Percentiles rank a stretch among this genome's conserved stretches.
These are phyloP conservation scores for Eucommia ulmoides DNA, from an alignment of 257 asterid species.

Conservation along the genomic window DNA sequence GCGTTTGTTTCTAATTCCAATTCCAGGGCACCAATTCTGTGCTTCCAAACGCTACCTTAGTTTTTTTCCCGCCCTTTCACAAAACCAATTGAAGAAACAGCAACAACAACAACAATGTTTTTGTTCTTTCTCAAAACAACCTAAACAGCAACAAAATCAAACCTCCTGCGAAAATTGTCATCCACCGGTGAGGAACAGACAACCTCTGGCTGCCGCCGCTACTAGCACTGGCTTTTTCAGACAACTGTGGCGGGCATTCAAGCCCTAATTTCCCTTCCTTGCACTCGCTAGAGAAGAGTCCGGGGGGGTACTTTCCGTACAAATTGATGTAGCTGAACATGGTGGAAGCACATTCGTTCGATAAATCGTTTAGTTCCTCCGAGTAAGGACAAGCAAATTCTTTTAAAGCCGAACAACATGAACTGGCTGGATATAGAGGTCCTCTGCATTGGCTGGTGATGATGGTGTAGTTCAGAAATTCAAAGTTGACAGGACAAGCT, in stretches of 20 bases:
- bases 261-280: slow-evolving; percentile 25
- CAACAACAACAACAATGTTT: background rate
- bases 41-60: too few relatives aligned
- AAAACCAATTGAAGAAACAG: too few relatives aligned
- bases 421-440: slow-evolving; percentile 17
- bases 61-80: too few relatives aligned
- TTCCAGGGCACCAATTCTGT: too few relatives aligned
- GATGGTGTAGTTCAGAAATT: slow-evolving; percentile 28
- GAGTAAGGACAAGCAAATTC: slow-evolving; percentile 5
- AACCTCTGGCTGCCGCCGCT: slow-evolving; percentile 1
- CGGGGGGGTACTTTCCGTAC: slow-evolving; percentile 23
- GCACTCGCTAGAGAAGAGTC: slow-evolving; percentile 28
- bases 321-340: slow-evolving; percentile 24
- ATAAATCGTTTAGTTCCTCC: background rate
- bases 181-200: background rate
- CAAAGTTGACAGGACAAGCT: slow-evolving; percentile 32
- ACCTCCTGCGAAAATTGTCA: slow-evolving; percentile 5
- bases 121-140: background rate
- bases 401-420: slow-evolving; percentile 25
- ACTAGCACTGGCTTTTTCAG: slow-evolving; percentile 1
- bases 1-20: too few relatives aligned
- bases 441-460: slow-evolving; percentile 34
- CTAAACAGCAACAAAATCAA: background rate
- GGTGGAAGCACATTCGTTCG: background rate
- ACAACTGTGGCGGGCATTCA: slow-evolving; percentile 24